A percentile compares a stretch with the other conserved stretches of the same genome.
Evolutionary conservation across 495 filamentous ascomycete genomes (phyloP).

Genomic region (Tricharina praecox): DNA sequence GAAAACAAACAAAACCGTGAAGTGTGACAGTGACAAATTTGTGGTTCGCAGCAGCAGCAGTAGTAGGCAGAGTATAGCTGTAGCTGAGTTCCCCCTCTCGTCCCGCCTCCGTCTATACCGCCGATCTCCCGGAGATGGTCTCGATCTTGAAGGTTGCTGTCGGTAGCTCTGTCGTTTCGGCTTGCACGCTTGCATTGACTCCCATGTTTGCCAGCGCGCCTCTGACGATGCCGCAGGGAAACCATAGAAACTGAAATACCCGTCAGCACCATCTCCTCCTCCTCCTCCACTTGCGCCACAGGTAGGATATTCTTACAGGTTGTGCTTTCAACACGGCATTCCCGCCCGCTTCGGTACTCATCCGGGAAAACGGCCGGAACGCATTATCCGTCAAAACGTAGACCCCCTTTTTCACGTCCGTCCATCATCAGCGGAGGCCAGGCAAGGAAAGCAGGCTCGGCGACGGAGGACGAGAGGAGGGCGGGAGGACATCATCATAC

Average conservation of each 20-base stretch:
- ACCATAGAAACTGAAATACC: constrained; percentile 61
- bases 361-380: constrained; percentile 73
- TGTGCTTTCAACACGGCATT: constrained; percentile 58
- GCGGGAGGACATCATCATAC: constrained; percentile 28
- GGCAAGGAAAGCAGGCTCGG: background rate
- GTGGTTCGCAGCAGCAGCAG: no score
- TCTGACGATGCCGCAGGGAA: constrained; percentile 79
- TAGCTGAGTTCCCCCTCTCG: background rate
- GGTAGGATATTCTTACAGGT: constrained; percentile 41
- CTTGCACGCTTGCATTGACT: constrained; percentile 77
- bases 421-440: background rate
- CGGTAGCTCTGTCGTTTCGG: constrained; percentile 70
- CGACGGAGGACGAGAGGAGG: background rate
- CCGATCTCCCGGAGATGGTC: constrained; percentile 34
- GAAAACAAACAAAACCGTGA: background rate
- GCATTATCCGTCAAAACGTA: constrained; percentile 90
- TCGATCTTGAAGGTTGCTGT: constrained; percentile 93
- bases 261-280: background rate
- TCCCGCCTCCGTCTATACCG: constrained; percentile 7
- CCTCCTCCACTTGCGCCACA: background rate
- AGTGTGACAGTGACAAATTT: constrained; percentile 1
- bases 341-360: constrained; percentile 60
- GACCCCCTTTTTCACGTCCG: constrained; percentile 44
- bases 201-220: constrained; percentile 80
- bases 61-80: no score